A percentile compares a stretch with the other conserved stretches of the same genome.
phyloP scores from a whole-genome alignment of 139 green algal species.

The Dunaliella primolecta region DNA sequence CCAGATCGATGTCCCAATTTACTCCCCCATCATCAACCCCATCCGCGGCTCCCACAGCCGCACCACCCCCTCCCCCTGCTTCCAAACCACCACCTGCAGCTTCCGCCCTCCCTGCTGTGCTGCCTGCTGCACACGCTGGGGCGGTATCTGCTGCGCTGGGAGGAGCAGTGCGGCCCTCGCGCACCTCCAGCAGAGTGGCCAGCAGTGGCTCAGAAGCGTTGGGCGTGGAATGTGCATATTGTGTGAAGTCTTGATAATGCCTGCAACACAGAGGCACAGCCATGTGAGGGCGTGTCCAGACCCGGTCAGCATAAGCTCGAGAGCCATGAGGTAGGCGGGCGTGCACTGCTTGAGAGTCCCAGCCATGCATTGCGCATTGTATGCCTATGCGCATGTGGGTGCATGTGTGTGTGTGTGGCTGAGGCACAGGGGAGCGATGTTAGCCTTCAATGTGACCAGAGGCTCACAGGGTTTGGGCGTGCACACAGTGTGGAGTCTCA shows the following conservation, averaged over 20 bases:
- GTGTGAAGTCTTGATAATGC: constrained; percentile 38
- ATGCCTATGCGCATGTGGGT: no score
- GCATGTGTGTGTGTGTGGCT: no score
- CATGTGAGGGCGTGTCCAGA: no score
- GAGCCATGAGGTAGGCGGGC: no score
- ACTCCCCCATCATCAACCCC: constrained; percentile 19
- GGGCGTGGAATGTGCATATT: constrained; percentile 16
- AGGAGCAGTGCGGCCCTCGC: constrained; percentile 7
- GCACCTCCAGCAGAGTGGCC: constrained; percentile 38
- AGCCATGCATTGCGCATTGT: no score
- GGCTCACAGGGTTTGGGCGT: no score
- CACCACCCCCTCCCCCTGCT: not conserved
- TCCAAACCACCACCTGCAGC: constrained; percentile 5
- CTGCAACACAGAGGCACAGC: no score
- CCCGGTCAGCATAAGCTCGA: no score
- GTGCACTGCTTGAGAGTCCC: no score
- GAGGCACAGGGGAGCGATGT: no score
- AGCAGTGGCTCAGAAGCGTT: constrained; percentile 16
- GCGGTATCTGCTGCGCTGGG: constrained; percentile 13
- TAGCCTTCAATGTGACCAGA: no score
- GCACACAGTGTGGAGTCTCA: no score
- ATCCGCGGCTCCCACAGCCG: not conserved
- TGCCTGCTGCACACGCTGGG: not conserved
- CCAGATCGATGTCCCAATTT: constrained; percentile 64
- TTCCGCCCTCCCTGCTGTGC: not conserved